Conservation (phyloP, 2,329 filamentous ascomycete species). For the Raffaelea ambrosiae region DNA sequence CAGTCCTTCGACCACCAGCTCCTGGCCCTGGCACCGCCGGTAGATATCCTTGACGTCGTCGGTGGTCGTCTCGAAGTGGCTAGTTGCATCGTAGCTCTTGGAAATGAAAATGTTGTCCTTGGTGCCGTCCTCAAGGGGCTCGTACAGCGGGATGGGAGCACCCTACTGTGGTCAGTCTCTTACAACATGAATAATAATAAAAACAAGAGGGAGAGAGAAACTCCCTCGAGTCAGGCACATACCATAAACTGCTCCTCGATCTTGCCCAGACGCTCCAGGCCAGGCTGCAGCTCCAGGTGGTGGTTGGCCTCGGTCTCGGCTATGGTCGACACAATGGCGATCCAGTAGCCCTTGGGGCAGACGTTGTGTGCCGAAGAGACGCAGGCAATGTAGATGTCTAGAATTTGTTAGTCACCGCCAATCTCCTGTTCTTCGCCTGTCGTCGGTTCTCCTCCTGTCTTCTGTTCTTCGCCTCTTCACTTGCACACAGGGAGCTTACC, state of each 20-base stretch:
- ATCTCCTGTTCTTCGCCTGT: too few species aligned
- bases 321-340: slow-evolving; percentile 96
- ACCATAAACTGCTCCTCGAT: slow-evolving; percentile 98
- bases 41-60: slow-evolving; percentile 97
- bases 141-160: slow-evolving; percentile 85
- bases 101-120: slow-evolving; percentile 94
- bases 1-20: slow-evolving; percentile 80
- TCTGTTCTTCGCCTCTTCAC: neutral
- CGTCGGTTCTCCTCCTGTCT: neutral
- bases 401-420: neutral
- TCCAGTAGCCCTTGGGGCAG: slow-evolving; percentile 97
- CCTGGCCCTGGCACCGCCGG: slow-evolving; percentile 70
- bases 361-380: slow-evolving; percentile 96
- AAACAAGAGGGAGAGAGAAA: neutral
- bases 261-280: slow-evolving; percentile 81
- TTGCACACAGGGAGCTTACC: too few species aligned
- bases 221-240: slow-evolving; percentile 16
- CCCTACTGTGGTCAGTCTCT: slow-evolving; percentile 33
- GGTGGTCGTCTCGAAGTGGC: slow-evolving; percentile 87
- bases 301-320: slow-evolving; percentile 88
- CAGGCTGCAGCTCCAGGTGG: slow-evolving; percentile 87
- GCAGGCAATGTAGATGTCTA: slow-evolving; percentile 94
- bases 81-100: slow-evolving; percentile 96
- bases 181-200: neutral
- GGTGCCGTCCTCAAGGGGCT: slow-evolving; percentile 72